Percentiles rank a stretch among this genome's conserved stretches.
Conservation (phyloP, 306 rosid species). For the Amphicarpaea edgeworthii region DNA sequence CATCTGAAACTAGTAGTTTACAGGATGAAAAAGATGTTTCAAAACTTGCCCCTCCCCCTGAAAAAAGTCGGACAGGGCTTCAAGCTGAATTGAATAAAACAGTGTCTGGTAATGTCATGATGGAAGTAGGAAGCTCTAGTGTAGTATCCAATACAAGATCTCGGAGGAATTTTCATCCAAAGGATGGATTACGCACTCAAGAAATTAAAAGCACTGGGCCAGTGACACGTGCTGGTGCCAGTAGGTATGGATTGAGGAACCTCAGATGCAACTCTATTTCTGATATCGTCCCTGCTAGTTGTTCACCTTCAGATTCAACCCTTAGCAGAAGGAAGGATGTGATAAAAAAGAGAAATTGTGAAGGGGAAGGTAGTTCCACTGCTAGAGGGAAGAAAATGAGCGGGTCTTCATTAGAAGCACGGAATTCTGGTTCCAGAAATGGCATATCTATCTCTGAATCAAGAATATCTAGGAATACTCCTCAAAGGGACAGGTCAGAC, state of each 20-base stretch:
- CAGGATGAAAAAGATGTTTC: slow-evolving; percentile 76
- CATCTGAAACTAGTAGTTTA: slow-evolving; percentile 81
- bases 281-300: slow-evolving; percentile 70
- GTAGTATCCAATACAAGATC: slow-evolving; percentile 65
- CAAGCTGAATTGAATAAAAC: slow-evolving; percentile 49
- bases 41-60: slow-evolving; percentile 57
- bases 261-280: slow-evolving; percentile 80
- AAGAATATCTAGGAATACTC: slow-evolving; percentile 64
- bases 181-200: slow-evolving; percentile 62
- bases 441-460: slow-evolving; percentile 82
- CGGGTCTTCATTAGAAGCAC: slow-evolving; percentile 64
- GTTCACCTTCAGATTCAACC: slow-evolving; percentile 66
- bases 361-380: slow-evolving; percentile 87
- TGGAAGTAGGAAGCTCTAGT: slow-evolving; percentile 78
- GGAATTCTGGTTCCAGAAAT: slow-evolving; percentile 57
- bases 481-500: slow-evolving; percentile 60
- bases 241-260: slow-evolving; percentile 81
- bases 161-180: slow-evolving; percentile 63
- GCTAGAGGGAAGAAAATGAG: slow-evolving; percentile 79
- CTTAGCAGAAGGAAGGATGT: slow-evolving; percentile 62
- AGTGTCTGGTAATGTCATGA: slow-evolving; percentile 51
- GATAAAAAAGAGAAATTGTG: slow-evolving; percentile 67
- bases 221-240: slow-evolving; percentile 60
- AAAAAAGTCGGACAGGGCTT: slow-evolving; percentile 62
- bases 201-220: slow-evolving; percentile 61